A percentile compares a stretch with the other conserved stretches of the same genome.
Evolutionary conservation across 2,329 filamentous ascomycete genomes (phyloP).

Genomic region (Botrytis squamosa): DNA sequence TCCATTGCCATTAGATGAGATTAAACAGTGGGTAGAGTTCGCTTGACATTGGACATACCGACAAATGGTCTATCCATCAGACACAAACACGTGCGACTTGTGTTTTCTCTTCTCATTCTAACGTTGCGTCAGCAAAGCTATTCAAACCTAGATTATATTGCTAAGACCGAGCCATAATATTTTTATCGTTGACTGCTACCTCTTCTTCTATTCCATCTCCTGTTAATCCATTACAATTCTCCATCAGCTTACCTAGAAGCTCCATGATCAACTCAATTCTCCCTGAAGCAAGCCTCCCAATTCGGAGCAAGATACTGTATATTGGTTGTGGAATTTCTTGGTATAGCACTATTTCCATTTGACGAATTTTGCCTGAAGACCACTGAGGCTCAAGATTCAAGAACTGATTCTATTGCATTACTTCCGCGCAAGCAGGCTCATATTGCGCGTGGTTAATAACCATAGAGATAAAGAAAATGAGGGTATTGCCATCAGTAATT

Average conservation of each 20-base stretch:
- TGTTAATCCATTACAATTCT: too few relatives aligned
- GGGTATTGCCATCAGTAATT: background rate
- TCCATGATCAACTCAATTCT: background rate
- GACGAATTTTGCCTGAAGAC: slow-evolving; percentile 32
- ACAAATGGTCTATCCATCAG: too few relatives aligned
- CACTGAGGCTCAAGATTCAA: background rate
- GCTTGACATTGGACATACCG: too few relatives aligned
- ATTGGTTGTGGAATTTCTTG: background rate
- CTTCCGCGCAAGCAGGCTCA: background rate
- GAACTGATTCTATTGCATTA: background rate
- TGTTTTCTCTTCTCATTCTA: too few relatives aligned
- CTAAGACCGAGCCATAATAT: background rate
- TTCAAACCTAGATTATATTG: too few relatives aligned
- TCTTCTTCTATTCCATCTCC: too few relatives aligned
- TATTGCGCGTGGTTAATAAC: background rate
- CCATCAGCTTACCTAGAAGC: background rate
- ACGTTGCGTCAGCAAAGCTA: too few relatives aligned
- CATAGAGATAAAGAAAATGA: background rate
- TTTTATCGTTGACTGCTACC: too few relatives aligned
- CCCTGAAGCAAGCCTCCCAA: background rate
- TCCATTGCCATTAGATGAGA: too few relatives aligned
- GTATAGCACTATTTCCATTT: background rate
- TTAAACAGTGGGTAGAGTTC: too few relatives aligned
- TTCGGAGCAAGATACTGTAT: background rate
- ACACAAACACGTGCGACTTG: too few relatives aligned